These are phyloP conservation scores for Wickerhamomyces bovis DNA, from an alignment of 805 yeast species.

Conservation along the genomic window DNA sequence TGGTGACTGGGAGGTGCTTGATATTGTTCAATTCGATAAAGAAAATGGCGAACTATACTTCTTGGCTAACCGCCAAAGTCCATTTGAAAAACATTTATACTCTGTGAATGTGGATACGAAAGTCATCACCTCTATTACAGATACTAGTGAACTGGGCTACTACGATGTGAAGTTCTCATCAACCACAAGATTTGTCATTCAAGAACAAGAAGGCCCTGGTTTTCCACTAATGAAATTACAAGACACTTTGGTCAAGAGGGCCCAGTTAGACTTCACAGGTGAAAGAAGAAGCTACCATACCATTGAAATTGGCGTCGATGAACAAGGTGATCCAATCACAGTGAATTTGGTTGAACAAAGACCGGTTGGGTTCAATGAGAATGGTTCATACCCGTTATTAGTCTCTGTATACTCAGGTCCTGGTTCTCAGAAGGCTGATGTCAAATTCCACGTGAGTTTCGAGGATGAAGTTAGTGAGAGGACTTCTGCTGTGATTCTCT, in stretches of 20 bases:
- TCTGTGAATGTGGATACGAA: slow-evolving; percentile 34
- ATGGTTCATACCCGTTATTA: slow-evolving; percentile 51
- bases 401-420: slow-evolving; percentile 80
- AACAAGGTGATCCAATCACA: slow-evolving; percentile 17
- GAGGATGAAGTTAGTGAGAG: slow-evolving; percentile 54
- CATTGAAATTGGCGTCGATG: slow-evolving; percentile 16
- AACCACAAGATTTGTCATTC: slow-evolving; percentile 46
- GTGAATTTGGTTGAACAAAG: slow-evolving; percentile 55
- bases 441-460: slow-evolving; percentile 44
- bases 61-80: slow-evolving; percentile 48
- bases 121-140: slow-evolving; percentile 23
- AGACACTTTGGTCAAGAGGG: slow-evolving; percentile 9
- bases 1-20: slow-evolving; percentile 48
- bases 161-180: slow-evolving; percentile 50
- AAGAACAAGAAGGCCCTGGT: slow-evolving; percentile 25
- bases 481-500: slow-evolving; percentile 53
- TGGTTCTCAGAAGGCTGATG: slow-evolving; percentile 56
- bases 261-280: slow-evolving; percentile 15
- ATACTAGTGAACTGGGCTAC: slow-evolving; percentile 34
- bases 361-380: slow-evolving; percentile 49
- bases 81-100: slow-evolving; percentile 50
- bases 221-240: slow-evolving; percentile 14
- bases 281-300: slow-evolving; percentile 16
- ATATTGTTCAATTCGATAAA: slow-evolving; percentile 41
- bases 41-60: slow-evolving; percentile 47